Base-by-base conservation (phyloP, 2,329 filamentous ascomycete genomes). In the Byssoonygena ceratinophila region DNA sequence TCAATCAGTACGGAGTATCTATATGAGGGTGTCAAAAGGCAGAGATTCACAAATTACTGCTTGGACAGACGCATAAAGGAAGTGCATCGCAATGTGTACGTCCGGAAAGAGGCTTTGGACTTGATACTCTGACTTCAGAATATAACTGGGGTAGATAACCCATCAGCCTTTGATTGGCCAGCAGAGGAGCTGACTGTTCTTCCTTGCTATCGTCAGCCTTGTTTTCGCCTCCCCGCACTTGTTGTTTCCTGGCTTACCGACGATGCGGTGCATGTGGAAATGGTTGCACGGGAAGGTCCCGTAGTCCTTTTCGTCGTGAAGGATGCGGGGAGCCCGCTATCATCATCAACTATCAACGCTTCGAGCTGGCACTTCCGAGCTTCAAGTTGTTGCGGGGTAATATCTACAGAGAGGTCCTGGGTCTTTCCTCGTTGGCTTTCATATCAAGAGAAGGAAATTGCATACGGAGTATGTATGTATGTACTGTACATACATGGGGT, bases 201-300 rank as follows among this genome's bases (percentile, higher is more conserved):
- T 18, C 45, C 36, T 22, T 39, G 46, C 27, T 49, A 31, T 49
- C 37, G 22, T 32, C 46, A 49, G 46, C 46, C 46, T 22, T 49
- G 46, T 49, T 49, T 49, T 49, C 22, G 36, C 46, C n/a, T 14
- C 34, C n/a, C 34, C 32, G 14, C 32, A 12, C 4, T n/a, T 34
- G 2, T 20, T 22, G 18, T 23, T 16, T 41, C 20, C 32, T 12
- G 11, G 22, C 37, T 25, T 40, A 16, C 40, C 22, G 40, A 16
- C 39, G 8, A n/a, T n/a, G 39, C 39, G 39, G 39, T 41, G 39
- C 39, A 41, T 41, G 34, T 37, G 34, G 34, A 40, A 23, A 23
- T 44, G 23, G 22, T 44, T 5, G 12, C 12, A 12, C 40, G 40
- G 40, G 40, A 44, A 44, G 40, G 6, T 23, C 29, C 40, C 40